Evolutionary conservation across 345 rosid species (phyloP), one percentile per base, ranked within the genome.

Genomic region (Gossypium thurberi): DNA sequence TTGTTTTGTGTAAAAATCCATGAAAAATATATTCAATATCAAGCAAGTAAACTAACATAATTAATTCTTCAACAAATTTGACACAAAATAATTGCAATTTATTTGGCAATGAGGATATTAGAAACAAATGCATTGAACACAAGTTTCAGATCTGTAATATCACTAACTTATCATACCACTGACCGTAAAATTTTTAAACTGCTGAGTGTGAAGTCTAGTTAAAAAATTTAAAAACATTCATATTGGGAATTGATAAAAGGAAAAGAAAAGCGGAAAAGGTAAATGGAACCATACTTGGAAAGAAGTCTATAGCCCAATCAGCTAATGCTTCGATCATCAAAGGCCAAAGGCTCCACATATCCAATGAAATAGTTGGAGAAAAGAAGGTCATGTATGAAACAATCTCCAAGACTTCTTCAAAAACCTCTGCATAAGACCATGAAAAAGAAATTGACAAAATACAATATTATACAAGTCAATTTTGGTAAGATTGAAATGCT

Each of bases 321-420:
- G 86, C 89, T 78, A 96, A 78, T 65, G 98, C 98, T 68, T 91
- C 97, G 81, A 87, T 84, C 96, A 96, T 87, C 83, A 96, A 81
- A 37, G 98, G 97, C 99, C 99, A 96, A 51, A 96, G 96, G 80
- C 88, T 90, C 99, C 99, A 96, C 96, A 96, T 91, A 42, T 88
- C 96, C 81, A 87, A 63, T 47, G 99, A 91, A 84, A 96, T 93
- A 47, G 85, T 87, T 21, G 99, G 99, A 65, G 98, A 87, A 78
- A 88, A 96, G 82, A 92, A 93, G 74, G 99, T 92, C 99, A 96
- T 93, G 77, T 91, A 90, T n/a, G 98, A 91, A 55, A 91, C 95
- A 79, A 96, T 93, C 83, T 96, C 99, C 91, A 93, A 78, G 71
- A 96, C 94, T 87, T 96, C 99, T 87, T 96, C 99, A 83, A 88